A percentile compares a stretch with the other conserved stretches of the same genome.
Evolutionary conservation across 345 rosid species (phyloP).

Genomic region (Melaleuca quinquenervia): DNA sequence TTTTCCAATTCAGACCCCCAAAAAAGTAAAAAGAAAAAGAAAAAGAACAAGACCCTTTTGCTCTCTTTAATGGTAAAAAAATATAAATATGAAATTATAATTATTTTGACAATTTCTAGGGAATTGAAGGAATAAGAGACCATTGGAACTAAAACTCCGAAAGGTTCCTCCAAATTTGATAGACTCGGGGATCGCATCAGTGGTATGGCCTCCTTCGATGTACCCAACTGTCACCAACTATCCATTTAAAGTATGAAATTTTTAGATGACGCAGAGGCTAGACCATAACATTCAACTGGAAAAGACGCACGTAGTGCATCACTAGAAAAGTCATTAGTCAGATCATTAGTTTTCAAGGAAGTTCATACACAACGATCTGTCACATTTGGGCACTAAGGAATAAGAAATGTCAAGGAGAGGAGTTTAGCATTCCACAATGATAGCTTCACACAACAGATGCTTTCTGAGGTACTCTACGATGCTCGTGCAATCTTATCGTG

Average conservation of each 20-base stretch:
- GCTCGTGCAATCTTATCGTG: neutral
- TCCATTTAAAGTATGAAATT: neutral
- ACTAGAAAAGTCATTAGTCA: neutral
- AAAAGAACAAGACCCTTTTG: constrained; percentile 20
- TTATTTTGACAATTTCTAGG: no score
- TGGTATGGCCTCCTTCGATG: constrained; percentile 49
- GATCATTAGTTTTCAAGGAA: neutral
- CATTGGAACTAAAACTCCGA: constrained; percentile 44
- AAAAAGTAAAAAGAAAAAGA: no score
- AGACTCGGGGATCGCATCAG: constrained; percentile 43
- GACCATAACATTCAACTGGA: neutral
- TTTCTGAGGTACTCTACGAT: neutral
- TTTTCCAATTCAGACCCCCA: no score
- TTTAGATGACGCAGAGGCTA: neutral
- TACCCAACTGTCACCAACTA: constrained; percentile 62
- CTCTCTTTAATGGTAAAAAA: no score
- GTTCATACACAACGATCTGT: neutral
- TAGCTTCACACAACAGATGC: neutral
- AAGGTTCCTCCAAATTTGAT: constrained; percentile 54
- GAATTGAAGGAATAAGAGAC: constrained; percentile 40
- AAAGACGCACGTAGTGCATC: neutral
- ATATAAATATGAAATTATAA: no score
- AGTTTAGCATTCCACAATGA: neutral
- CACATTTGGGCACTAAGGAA: neutral
- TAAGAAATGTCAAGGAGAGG: neutral